These are phyloP conservation scores for Sordaria brevicollis DNA, from an alignment of 495 filamentous ascomycete species.

Conservation along the genomic window DNA sequence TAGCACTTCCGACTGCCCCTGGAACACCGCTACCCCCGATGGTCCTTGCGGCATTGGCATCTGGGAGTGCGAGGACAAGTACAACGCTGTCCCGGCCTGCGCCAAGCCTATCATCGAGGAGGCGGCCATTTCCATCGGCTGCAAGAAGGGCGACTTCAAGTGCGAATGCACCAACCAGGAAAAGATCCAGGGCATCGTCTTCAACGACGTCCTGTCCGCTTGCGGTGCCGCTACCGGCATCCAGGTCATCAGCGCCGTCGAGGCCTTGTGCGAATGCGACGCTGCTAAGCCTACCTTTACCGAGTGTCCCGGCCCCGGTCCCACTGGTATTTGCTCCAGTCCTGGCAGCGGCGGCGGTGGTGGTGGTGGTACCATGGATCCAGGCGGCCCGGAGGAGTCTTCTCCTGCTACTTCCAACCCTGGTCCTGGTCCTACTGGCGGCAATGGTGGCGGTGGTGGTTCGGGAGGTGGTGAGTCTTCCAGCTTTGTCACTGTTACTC, in stretches of 20 bases:
- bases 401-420: no score
- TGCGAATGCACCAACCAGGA: neutral
- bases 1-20: neutral
- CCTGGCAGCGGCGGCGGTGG: no score
- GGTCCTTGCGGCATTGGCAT: neutral
- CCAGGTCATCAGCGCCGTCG: neutral
- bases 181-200: neutral
- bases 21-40: neutral
- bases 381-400: no score
- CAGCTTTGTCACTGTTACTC: neutral
- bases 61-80: neutral
- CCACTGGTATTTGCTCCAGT: no score
- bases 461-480: neutral
- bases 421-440: no score
- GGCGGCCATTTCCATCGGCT: neutral
- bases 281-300: neutral
- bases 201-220: neutral
- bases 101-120: neutral
- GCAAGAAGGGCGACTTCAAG: neutral
- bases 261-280: neutral
- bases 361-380: no score
- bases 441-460: no score
- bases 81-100: neutral
- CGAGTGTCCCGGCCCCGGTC: no score
- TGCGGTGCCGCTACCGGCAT: neutral